Conservation (phyloP, 345 rosid genomes). For the Mallotus nudiflorus region DNA sequence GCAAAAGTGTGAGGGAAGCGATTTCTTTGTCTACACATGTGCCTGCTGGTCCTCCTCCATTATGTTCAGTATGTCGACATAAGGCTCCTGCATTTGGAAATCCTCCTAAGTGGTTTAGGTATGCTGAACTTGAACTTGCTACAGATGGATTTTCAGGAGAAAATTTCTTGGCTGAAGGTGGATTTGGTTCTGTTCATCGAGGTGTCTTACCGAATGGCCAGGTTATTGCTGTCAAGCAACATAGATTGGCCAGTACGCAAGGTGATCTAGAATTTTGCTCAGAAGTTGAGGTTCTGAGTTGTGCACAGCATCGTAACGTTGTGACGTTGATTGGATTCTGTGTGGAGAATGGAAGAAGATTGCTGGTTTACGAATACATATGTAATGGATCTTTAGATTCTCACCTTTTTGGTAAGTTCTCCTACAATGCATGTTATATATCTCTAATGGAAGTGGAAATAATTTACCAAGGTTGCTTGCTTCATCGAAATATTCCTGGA, state of each 20-base stretch:
- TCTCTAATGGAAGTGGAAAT: not conserved
- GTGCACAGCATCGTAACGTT: conserved; percentile 35
- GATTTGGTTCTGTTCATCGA: conserved; percentile 33
- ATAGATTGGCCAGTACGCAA: conserved; percentile 95
- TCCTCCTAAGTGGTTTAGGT: conserved; percentile 93
- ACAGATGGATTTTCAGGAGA: conserved; percentile 90
- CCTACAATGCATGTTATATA: not conserved
- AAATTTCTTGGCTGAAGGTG: conserved; percentile 56
- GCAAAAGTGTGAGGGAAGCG: conserved; percentile 84
- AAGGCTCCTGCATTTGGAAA: conserved; percentile 90
- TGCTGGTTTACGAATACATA: conserved; percentile 34
- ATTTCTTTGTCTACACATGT: conserved; percentile 71
- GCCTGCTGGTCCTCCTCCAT: conserved; percentile 90
- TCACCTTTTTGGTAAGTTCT: conserved; percentile 28
- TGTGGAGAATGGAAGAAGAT: conserved; percentile 28
- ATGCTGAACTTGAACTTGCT: conserved; percentile 88
- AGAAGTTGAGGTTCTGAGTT: conserved; percentile 32
- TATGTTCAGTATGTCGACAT: conserved; percentile 94
- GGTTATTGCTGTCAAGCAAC: conserved; percentile 71
- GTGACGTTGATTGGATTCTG: conserved; percentile 37
- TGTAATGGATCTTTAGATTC: conserved; percentile 41
- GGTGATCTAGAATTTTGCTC: conserved; percentile 63
- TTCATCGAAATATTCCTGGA: conserved; percentile 5
- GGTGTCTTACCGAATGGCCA: conserved; percentile 28
- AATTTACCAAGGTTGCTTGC: not conserved